Base-by-base conservation (phyloP, 164 flowering plant genomes). In the Stephania japonica region DNA sequence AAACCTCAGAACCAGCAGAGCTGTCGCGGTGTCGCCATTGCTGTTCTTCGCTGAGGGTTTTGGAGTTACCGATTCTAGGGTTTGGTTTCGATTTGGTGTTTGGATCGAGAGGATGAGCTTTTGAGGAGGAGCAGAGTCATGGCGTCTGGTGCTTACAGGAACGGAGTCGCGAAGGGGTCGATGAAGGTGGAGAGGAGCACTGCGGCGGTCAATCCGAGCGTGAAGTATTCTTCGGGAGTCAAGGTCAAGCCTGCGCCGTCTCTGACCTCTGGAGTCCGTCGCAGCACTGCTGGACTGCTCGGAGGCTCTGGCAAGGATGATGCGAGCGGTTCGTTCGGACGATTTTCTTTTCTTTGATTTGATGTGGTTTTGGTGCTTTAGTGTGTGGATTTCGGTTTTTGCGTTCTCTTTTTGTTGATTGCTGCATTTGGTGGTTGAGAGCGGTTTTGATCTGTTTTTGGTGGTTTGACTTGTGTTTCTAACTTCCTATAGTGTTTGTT, bases 251-350 rank as follows among this genome's bases (percentile, higher is more conserved):
- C 81, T 12, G 23, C 53, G 0, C 53, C 77, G 6, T 64, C 67
- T 47, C 14, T 72, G 1, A 24, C 80, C 42, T 79, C 85, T 26
- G 82, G 78, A 1, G 73, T 76, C 64, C 84, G 89, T 21, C 83
- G 84, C 62, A 86, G 80, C 68, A 78, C 83, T 69, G 71, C 91
- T 7, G 86, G 79, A 47, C 74, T 85, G 4, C 78, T 84, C 19
- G 84, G 76, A 62, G 75, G 79, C 44, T 61, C 78, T 44, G 21
- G 69, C 67, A 85, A 82, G 66, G 81, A 83, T 26, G 85, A 83
- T 61, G 78, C 87, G 14, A 86, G 83, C 67, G 92, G 94, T 87
- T 13, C 32, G 84, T 78, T 64, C 44, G 32, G 27, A 16, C 50
- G 3, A 12, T 70, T 11, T 24, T 67, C 0, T 68, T 42, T 26